Conservation (phyloP, 805 yeast species). For the Spathaspora girioi region DNA sequence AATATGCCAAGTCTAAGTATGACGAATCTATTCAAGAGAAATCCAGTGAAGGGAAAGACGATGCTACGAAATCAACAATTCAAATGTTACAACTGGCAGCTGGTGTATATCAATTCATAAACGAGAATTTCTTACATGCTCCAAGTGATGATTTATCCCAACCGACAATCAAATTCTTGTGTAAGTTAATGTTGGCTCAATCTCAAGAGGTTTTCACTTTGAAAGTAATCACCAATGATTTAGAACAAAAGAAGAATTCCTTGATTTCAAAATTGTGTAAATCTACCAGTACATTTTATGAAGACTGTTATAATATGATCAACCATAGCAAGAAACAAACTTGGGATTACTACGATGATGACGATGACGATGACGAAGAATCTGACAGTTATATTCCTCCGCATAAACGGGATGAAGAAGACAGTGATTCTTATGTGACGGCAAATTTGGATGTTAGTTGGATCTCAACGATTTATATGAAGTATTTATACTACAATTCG, state of each 20-base stretch:
- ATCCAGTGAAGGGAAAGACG: slow-evolving; percentile 23
- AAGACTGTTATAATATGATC: slow-evolving; percentile 46
- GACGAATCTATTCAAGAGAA: slow-evolving; percentile 18
- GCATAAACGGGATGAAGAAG: slow-evolving; percentile 6
- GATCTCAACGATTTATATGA: slow-evolving; percentile 48
- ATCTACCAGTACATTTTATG: slow-evolving; percentile 55
- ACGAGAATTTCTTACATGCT: slow-evolving; percentile 83
- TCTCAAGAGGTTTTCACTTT: slow-evolving; percentile 81
- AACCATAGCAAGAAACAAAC: slow-evolving; percentile 15
- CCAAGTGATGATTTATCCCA: slow-evolving; percentile 77
- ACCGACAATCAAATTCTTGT: slow-evolving; percentile 61
- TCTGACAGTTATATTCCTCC: slow-evolving; percentile 3
- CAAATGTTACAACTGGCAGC: slow-evolving; percentile 69
- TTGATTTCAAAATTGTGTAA: slow-evolving; percentile 74
- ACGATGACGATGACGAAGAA: slow-evolving; percentile 12
- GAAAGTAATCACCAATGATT: slow-evolving; percentile 51
- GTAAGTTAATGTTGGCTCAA: slow-evolving; percentile 72
- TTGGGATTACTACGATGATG: slow-evolving; percentile 16
- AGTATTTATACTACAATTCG: slow-evolving; percentile 53
- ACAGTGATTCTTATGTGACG: slow-evolving; percentile 12
- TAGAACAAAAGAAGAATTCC: slow-evolving; percentile 55
- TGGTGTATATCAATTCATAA: slow-evolving; percentile 67
- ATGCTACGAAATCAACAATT: slow-evolving; percentile 56
- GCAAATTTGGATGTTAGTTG: slow-evolving; percentile 43
- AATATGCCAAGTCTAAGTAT: slow-evolving; percentile 39